phyloP scores from a whole-genome alignment of 78 protist genomes.

The Mastigamoeba balamuthi region DNA sequence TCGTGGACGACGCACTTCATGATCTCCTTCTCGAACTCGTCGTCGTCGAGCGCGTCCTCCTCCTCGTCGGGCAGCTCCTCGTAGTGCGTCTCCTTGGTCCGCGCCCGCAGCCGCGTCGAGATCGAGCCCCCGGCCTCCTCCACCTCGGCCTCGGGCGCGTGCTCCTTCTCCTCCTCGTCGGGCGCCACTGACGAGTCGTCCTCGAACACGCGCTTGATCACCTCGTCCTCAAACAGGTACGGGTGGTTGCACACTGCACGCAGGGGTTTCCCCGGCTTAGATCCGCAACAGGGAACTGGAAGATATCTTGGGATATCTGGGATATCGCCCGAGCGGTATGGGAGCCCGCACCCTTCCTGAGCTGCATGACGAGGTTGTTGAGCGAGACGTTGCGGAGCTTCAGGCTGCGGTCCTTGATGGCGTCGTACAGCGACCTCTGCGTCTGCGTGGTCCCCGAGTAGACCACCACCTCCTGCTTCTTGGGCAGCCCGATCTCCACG shows the following conservation, averaged over 20 bases:
- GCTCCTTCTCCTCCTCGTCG: too few relatives aligned
- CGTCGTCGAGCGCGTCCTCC: too few relatives aligned
- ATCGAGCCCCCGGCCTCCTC: too few relatives aligned
- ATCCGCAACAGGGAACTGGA: background rate
- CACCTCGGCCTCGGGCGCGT: too few relatives aligned
- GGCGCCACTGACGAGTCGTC: too few relatives aligned
- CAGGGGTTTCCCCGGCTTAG: background rate
- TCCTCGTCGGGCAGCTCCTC: too few relatives aligned
- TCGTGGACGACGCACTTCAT: too few relatives aligned
- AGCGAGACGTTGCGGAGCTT: background rate
- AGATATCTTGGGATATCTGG: too few relatives aligned
- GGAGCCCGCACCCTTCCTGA: conserved; percentile 61
- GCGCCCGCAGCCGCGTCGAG: too few relatives aligned
- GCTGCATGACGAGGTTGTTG: conserved; percentile 85
- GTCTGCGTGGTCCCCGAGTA: background rate
- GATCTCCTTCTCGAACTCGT: too few relatives aligned
- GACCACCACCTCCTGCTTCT: background rate
- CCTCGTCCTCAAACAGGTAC: conserved; percentile 78
- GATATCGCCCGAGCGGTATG: too few relatives aligned
- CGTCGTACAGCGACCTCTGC: conserved; percentile 57
- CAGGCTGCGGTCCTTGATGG: background rate
- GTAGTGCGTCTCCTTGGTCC: too few relatives aligned
- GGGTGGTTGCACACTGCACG: conserved; percentile 90
- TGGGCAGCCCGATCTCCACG: background rate
- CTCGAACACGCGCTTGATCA: background rate